Percentiles rank a stretch among this genome's conserved stretches.
Conservation (phyloP, 116 monocot species). For the Cymodocea nodosa region DNA sequence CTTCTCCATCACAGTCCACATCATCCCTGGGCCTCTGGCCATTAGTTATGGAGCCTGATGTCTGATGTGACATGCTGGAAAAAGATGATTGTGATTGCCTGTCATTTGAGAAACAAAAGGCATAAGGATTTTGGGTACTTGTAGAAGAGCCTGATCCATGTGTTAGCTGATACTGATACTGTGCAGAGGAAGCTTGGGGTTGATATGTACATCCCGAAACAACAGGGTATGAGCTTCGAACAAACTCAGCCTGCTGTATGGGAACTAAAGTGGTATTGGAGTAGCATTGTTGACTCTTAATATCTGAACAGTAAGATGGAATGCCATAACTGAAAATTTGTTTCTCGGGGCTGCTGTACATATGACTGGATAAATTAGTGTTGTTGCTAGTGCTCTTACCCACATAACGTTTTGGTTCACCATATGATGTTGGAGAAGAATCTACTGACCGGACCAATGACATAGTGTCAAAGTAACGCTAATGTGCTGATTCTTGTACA, state of each 20-base stretch:
- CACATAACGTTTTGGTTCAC: conserved; percentile 23
- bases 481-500: too few relatives aligned
- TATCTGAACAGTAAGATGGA: conserved; percentile 21
- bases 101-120: conserved; percentile 21
- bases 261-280: conserved; percentile 15
- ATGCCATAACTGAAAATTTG: conserved; percentile 23
- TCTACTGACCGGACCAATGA: conserved; percentile 44
- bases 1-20: conserved; percentile 51
- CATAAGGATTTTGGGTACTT: conserved; percentile 28
- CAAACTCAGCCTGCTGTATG: conserved; percentile 6
- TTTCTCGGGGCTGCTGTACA: conserved; percentile 22
- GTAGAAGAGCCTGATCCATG: conserved; percentile 22
- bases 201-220: conserved; percentile 12
- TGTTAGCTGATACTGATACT: conserved; percentile 30
- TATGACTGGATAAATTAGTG: conserved; percentile 21
- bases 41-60: conserved; percentile 34
- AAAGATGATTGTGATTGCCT: conserved; percentile 22
- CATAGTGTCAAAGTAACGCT: conserved; percentile 18
- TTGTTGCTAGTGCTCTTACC: conserved; percentile 19
- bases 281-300: conserved; percentile 27
- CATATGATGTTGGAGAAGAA: conserved; percentile 38
- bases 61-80: conserved; percentile 45
- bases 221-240: conserved; percentile 10
- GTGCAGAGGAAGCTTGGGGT: conserved; percentile 22
- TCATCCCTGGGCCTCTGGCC: conserved; percentile 30